Base-by-base conservation (phyloP, 169 alveolate species). In the Plasmodium fragile region DNA sequence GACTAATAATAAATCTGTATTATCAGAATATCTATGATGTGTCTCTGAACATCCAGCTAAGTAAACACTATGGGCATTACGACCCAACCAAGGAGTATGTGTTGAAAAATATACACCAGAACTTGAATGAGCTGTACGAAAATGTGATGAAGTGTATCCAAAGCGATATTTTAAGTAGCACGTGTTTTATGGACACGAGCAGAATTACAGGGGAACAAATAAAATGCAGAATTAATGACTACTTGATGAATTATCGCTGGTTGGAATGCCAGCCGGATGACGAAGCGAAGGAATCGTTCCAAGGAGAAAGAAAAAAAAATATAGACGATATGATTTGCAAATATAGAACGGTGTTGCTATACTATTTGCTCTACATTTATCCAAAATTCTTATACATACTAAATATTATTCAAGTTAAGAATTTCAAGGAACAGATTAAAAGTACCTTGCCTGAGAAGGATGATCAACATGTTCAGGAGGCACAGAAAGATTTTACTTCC, bases 201-300 rank as follows among this genome's bases (percentile, higher is more conserved):
- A 69, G 53, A 28, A 34, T 85, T 18, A 75, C 84, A 32, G 85
- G 80, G 41, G 81, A 72, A 3, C 43, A 36, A 36, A 18, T 85
- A 32, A 71, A 73, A 28, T 52, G 77, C 43, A 73, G 45, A 53
- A 22, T 85, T 30, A 85, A 69, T 77, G 85, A 91, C 13, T 91
- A 80, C 59, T 91, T 91, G 75, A 69, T 91, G 77, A 91, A 91
- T 81, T 69, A 91, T 30, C 82, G 69, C 16, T 91, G 94, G 94
- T 41, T 80, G 81, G 53, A 81, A 79, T 36, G 59, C 10, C 85
- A 16, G 10, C 28, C 34, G 7, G 16, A 65, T 65, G n/a, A 65
- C 5, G 75, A 65, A 65, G 75, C 75, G n/a, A 65, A 65, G 30
- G 75, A 65, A 65, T 28, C 75, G 4, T 65, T 65, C 30, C 75